Evolutionary conservation across 768 basidiomycete species (phyloP).

Genomic region (Suillus weaverae): DNA sequence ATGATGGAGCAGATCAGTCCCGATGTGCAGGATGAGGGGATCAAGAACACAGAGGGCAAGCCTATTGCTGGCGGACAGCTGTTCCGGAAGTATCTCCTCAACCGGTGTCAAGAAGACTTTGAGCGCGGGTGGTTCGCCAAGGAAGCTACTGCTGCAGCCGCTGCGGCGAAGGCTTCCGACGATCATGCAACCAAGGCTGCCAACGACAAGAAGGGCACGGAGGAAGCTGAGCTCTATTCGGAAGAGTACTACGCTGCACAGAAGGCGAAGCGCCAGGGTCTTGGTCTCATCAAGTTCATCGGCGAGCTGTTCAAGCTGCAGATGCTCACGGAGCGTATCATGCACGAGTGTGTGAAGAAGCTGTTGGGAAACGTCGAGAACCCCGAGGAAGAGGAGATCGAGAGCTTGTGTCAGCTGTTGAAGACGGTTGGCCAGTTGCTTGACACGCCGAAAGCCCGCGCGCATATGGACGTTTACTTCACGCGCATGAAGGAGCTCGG

Average conservation of each 20-base stretch:
- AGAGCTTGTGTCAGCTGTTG: slow-evolving; percentile 91
- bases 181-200: slow-evolving; percentile 78
- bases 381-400: slow-evolving; percentile 97
- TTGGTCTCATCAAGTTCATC: slow-evolving; percentile 97
- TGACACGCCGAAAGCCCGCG: slow-evolving; percentile 78
- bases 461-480: slow-evolving; percentile 93
- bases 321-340: slow-evolving; percentile 97
- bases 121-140: slow-evolving; percentile 93
- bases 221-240: slow-evolving; percentile 77
- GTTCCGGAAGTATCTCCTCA: slow-evolving; percentile 95
- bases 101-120: slow-evolving; percentile 97
- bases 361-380: slow-evolving; percentile 90
- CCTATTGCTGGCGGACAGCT: slow-evolving; percentile 92
- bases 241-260: slow-evolving; percentile 96
- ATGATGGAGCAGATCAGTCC: slow-evolving; percentile 93
- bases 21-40: slow-evolving; percentile 85
- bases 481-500: slow-evolving; percentile 81
- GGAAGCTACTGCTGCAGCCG: slow-evolving; percentile 58
- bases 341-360: slow-evolving; percentile 98
- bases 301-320: slow-evolving; percentile 98
- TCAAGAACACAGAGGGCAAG: slow-evolving; percentile 78
- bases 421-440: slow-evolving; percentile 86
- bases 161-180: slow-evolving; percentile 76
- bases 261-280: slow-evolving; percentile 95
- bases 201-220: slow-evolving; percentile 52